phyloP scores from a whole-genome alignment of 108 stramenopile species.

The Licmophora abbreviata region DNA sequence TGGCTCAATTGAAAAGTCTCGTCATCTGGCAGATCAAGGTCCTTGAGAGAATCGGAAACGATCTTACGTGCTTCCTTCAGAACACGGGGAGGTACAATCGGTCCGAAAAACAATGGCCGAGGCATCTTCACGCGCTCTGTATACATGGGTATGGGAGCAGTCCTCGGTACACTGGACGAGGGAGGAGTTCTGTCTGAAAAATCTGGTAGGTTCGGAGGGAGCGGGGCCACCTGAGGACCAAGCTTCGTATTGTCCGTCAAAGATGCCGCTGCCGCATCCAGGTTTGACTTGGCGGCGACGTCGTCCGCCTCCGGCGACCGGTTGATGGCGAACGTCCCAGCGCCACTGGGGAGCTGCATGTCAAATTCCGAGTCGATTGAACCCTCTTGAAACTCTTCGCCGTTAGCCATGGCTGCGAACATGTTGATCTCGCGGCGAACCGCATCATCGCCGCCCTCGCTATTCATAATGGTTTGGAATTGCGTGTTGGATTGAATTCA shows the following conservation, averaged over 20 bases:
- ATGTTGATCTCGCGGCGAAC: conserved; percentile 37
- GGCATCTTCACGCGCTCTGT: conserved; percentile 58
- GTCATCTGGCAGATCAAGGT: conserved; percentile 7
- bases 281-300: conserved; percentile 12
- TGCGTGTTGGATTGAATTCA: no score
- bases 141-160: conserved; percentile 30
- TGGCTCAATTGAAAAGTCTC: conserved; percentile 16
- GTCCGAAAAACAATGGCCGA: conserved; percentile 82
- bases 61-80: conserved; percentile 46
- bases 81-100: conserved; percentile 56
- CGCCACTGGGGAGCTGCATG: not conserved
- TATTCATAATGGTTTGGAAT: conserved; percentile 8
- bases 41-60: conserved; percentile 12
- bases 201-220: not conserved
- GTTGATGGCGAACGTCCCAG: conserved; percentile 31
- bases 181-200: not conserved
- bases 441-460: conserved; percentile 13
- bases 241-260: conserved; percentile 9
- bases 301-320: not conserved
- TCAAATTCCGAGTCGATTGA: not conserved
- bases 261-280: conserved; percentile 37
- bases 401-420: conserved; percentile 44
- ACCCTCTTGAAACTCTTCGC: conserved; percentile 3
- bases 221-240: not conserved
- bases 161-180: conserved; percentile 5